Base-by-base conservation (phyloP, 2,329 filamentous ascomycete species). In the Mycosphaerella sp. region DNA sequence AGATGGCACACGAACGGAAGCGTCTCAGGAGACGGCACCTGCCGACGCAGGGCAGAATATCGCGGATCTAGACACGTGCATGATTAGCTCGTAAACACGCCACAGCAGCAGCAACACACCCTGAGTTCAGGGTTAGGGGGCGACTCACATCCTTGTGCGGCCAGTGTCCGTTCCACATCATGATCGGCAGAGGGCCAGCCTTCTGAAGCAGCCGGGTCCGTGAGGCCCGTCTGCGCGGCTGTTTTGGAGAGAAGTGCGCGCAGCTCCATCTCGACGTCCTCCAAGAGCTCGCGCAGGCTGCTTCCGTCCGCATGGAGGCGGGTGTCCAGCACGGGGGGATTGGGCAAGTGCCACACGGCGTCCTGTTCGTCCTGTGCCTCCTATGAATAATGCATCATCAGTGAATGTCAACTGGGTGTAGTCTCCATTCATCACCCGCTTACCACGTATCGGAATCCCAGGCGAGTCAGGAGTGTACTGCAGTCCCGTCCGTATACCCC, bases 241-340 rank as follows among this genome's bases (percentile, higher is more conserved):
- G 62, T 52, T 51, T 72, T 70, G 21, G 74, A 69, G 45, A 82
- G 78, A 50, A 82, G 71, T 11, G 72, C 71, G n/a, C 73, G 69
- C 29, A 86, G 68, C 66, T 86, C 83, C 54, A 77, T 70, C 41
- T 78, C 72, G n/a, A 80, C 73, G 65, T 86, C 81, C 54, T 86
- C 81, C 38, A 86, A 73, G 36, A 79, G 73, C 29, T 77, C 64
- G 26, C 64, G 64, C 4, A 51, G 54, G 50, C 53, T 63, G 31
- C 32, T 56, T 17, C 62, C 63, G 38, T 65, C 55, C 11, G 63
- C 58, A 38, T 51, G 46, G 8, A 65, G 43, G 12, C 63, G 56
- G 42, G 65, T 53, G 3, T 56, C 42, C 14, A 66, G 45, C 6
- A 29, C 31, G 2, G 53, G 39, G 6, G 66, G 64, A 11, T 63